phyloP scores from a whole-genome alignment of 306 rosid genomes.

The Cicer chorassanicum region DNA sequence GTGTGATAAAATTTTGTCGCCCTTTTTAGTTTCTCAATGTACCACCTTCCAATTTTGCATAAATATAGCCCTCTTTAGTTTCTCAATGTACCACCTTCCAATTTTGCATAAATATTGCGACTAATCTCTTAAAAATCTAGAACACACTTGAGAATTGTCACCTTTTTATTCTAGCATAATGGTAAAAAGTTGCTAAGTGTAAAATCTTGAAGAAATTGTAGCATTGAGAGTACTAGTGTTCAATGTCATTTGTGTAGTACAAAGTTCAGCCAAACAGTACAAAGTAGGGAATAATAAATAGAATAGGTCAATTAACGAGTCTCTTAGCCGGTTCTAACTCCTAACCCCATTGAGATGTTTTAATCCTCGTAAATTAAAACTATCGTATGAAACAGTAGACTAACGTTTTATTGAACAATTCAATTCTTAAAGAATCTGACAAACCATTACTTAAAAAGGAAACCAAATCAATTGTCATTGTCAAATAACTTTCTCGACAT shows the following conservation, averaged over 20 bases:
- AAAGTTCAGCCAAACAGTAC: not conserved
- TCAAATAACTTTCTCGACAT: constrained; percentile 13
- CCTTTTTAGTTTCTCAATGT: not conserved
- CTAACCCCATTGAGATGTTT: constrained; percentile 1
- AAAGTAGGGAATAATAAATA: not conserved
- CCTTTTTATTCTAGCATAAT: not conserved
- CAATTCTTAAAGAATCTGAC: not conserved
- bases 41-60: not conserved
- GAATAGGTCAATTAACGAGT: not conserved
- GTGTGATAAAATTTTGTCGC: not conserved
- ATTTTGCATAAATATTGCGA: not conserved
- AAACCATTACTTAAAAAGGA: constrained; percentile 5
- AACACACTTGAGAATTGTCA: not conserved
- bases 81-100: not conserved
- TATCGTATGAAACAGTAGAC: not conserved
- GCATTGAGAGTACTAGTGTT: not conserved
- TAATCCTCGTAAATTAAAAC: not conserved
- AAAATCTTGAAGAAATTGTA: not conserved
- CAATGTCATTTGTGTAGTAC: not conserved
- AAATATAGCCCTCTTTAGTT: not conserved
- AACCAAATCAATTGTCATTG: constrained; percentile 9
- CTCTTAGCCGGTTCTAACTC: not conserved
- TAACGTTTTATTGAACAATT: not conserved
- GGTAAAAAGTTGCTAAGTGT: too few species aligned
- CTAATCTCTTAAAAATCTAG: not conserved